A percentile compares a stretch with the other conserved stretches of the same genome.
Conservation (phyloP, 2,329 filamentous ascomycete species). For the Venturia asperata region DNA sequence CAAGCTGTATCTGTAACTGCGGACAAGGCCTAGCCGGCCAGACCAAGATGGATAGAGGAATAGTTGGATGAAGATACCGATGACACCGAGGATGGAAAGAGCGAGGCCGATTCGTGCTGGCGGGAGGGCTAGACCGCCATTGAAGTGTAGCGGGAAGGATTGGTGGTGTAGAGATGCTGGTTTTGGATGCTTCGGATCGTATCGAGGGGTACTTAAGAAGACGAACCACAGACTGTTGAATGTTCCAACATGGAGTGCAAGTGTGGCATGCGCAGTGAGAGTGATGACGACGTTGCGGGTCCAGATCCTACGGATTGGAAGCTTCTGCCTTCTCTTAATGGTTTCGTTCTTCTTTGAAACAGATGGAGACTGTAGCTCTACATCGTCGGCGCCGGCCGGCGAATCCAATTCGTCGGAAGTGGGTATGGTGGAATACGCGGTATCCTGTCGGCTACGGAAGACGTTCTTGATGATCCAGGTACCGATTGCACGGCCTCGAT, state of each 20-base stretch:
- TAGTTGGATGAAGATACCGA: slow-evolving; percentile 42
- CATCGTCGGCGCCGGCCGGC: slow-evolving; percentile 17
- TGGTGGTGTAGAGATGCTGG: slow-evolving; percentile 32
- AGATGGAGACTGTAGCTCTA: slow-evolving; percentile 14
- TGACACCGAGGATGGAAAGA: slow-evolving; percentile 41
- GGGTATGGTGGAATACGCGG: slow-evolving; percentile 31
- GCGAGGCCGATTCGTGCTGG: slow-evolving; percentile 42
- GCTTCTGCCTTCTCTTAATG: slow-evolving; percentile 27
- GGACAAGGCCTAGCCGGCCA: slow-evolving; percentile 36
- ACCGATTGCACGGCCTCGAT: slow-evolving; percentile 36
- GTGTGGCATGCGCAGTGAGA: slow-evolving; percentile 38
- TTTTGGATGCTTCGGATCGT: slow-evolving; percentile 30
- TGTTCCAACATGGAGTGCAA: slow-evolving; percentile 43
- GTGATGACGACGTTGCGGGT: slow-evolving; percentile 40
- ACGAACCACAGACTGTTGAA: slow-evolving; percentile 46
- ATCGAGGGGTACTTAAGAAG: slow-evolving; percentile 42
- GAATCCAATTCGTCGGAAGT: slow-evolving; percentile 25
- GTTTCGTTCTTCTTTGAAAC: slow-evolving; percentile 18
- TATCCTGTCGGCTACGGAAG: slow-evolving; percentile 25
- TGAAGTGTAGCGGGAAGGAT: slow-evolving; percentile 39
- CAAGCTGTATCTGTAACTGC: slow-evolving; percentile 37
- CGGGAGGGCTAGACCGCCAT: slow-evolving; percentile 42
- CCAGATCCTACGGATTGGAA: slow-evolving; percentile 43
- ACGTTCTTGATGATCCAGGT: slow-evolving; percentile 32
- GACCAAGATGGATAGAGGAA: slow-evolving; percentile 39